Conservation (phyloP, 768 basidiomycete genomes). For the Butyriboletus loyo region DNA sequence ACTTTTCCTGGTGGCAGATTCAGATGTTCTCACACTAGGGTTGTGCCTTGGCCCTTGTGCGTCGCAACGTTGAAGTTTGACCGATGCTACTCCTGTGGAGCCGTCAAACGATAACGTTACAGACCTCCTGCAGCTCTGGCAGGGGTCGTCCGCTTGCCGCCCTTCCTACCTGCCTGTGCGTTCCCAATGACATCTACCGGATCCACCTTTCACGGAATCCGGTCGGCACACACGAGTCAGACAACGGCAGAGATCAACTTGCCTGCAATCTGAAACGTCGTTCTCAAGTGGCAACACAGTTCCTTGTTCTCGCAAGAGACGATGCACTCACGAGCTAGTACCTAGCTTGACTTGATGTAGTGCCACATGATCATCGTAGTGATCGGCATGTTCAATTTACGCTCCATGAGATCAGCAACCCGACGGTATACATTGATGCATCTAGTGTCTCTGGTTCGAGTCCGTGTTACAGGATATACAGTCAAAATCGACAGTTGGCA, state of each 20-base stretch:
- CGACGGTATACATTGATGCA: background rate
- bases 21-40: background rate
- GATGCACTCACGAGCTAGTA: background rate
- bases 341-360: background rate
- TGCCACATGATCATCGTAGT: background rate
- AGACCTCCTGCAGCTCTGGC: too few species aligned
- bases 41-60: too few species aligned
- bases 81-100: too few species aligned
- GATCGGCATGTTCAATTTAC: background rate
- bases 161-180: too few species aligned
- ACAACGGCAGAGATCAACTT: background rate
- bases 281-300: background rate
- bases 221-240: background rate
- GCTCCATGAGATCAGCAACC: background rate
- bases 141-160: too few species aligned
- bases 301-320: background rate
- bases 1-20: background rate
- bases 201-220: background rate
- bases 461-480: background rate
- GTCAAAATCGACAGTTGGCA: background rate
- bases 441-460: background rate
- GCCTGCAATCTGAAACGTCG: background rate
- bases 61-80: too few species aligned
- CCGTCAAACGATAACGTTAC: too few species aligned
- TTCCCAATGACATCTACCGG: background rate